Conservation (phyloP, 2,329 filamentous ascomycete genomes). For the Nakataea oryzae region DNA sequence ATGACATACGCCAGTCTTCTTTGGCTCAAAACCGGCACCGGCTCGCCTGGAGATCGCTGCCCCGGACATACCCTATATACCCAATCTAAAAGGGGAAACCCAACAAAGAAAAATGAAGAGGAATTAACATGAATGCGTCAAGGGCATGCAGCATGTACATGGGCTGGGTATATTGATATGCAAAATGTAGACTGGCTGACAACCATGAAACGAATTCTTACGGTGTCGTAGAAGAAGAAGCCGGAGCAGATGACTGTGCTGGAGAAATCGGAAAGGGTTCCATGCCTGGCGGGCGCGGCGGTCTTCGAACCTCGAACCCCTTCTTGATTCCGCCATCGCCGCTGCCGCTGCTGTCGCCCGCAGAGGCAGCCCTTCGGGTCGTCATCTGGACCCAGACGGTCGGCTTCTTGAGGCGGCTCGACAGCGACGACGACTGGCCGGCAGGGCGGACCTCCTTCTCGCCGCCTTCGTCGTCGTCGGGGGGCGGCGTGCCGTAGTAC, state of each 20-base stretch:
- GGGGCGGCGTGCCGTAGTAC: constrained; percentile 14
- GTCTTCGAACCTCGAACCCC: constrained; percentile 2
- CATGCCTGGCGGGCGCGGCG: neutral
- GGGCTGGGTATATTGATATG: neutral
- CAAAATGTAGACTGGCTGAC: neutral
- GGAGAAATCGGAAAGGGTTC: neutral
- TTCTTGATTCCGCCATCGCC: neutral
- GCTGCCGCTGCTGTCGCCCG: neutral
- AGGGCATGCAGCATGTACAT: neutral
- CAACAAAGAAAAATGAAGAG: neutral
- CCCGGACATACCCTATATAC: neutral
- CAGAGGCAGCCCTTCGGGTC: neutral
- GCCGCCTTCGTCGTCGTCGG: neutral
- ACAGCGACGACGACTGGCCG: neutral
- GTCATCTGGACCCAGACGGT: neutral
- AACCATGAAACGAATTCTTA: neutral
- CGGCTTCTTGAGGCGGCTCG: neutral
- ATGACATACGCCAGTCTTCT: neutral
- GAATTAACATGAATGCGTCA: neutral
- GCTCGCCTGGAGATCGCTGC: neutral
- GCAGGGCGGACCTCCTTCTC: neutral
- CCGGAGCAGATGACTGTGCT: neutral
- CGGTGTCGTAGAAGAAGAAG: neutral
- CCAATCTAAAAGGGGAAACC: neutral
- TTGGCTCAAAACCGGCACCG: neutral